Base-by-base conservation (phyloP, 2,329 filamentous ascomycete species). In the Penicillium sp. region DNA sequence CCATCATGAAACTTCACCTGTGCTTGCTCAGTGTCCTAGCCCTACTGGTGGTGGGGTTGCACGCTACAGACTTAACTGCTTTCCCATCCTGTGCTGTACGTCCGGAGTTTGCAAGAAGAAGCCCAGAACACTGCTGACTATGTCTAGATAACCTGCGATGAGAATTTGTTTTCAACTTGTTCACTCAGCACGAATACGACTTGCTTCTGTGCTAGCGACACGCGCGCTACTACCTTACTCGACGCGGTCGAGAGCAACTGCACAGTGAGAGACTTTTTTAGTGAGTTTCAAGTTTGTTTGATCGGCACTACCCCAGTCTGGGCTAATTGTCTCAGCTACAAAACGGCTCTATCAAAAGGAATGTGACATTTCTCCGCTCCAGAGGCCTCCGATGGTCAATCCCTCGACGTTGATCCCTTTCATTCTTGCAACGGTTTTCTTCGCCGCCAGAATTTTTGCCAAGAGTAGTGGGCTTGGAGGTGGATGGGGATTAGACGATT, bases 401-500 rank as follows among this genome's bases (percentile, higher is more conserved):
- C 13, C 33, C 3, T 44, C 55, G 9, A 62, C 63, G 6, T 11
- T 64, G n/a, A 14, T 58, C 4, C 62, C 62, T 48, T 49, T 63
- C 10, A 57, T 66, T 21, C 46, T 66, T 27, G 60, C 58, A 1
- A 53, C 58, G 5, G 50, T 63, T 16, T 60, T 66, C 47, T 66
- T 66, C 25, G 6, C 58, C 9, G 26, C 43, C 2, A 58, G 63
- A 47, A 57, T 66, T 1, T 14, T 58, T 16, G 60, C 62, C 19
- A 66, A 64, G 48, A 26, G 35, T 19, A 44, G 27, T 5, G 57
- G 55, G 13, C 61, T 66, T 19, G 62, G 51, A n/a, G 62, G 60
- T 4, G 62, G 59, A 19, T 66, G 62, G 62, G 62, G 63, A 29
- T 54, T 42, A 48, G 62, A 66, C 52, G 60, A 66, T 44, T 65